Evolutionary conservation across 78 protist species (phyloP).

Genomic region (Salpingoeca rosetta): DNA sequence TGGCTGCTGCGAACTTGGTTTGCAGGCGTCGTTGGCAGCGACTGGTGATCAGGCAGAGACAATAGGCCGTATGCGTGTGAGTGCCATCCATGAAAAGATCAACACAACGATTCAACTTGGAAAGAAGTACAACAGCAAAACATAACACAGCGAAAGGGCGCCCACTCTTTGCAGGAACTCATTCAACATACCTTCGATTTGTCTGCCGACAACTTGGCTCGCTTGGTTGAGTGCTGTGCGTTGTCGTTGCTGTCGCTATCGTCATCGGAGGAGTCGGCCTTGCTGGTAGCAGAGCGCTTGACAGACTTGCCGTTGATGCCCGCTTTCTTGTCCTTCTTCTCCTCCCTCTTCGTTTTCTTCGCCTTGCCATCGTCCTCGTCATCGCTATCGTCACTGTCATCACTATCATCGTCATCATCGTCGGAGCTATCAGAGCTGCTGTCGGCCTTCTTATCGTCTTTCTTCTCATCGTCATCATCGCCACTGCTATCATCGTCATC

Average conservation of each 20-base stretch:
- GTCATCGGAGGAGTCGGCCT: not conserved
- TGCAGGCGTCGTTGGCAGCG: not conserved
- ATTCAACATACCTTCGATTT: too few species aligned
- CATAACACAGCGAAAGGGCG: too few species aligned
- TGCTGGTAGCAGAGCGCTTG: not conserved
- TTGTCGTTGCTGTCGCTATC: not conserved
- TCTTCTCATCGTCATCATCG: not conserved
- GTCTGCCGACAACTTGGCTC: not conserved
- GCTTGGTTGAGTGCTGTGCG: not conserved
- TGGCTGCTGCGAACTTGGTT: too few species aligned
- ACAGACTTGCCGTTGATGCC: not conserved
- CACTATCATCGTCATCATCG: not conserved
- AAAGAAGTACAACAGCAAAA: too few species aligned
- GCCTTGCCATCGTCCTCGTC: constrained; percentile 9
- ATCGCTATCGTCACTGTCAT: constrained; percentile 19
- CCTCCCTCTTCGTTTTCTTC: not conserved
- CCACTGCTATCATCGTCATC: not conserved
- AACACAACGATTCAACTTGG: too few species aligned
- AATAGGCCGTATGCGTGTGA: too few species aligned
- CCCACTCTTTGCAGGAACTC: too few species aligned
- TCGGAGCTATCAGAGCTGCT: not conserved
- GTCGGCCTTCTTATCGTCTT: not conserved
- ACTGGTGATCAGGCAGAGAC: too few species aligned
- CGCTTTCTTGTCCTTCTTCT: not conserved
- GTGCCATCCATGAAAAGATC: too few species aligned